Conservation (phyloP, 192 early-diverging fungal genomes). For the Gonapodya prolifera region DNA sequence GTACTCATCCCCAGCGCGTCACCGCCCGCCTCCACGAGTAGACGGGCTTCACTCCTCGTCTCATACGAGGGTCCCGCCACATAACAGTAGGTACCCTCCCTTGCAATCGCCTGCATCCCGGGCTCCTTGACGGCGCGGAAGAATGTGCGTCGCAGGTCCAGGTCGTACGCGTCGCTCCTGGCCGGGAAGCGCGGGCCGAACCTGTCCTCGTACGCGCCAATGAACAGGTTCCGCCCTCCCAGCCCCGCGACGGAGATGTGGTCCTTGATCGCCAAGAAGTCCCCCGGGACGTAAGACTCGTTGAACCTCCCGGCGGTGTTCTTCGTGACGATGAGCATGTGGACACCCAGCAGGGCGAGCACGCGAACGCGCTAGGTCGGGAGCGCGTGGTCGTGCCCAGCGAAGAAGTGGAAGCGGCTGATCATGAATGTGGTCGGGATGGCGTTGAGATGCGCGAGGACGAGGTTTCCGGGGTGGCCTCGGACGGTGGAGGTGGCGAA, state of each 20-base stretch:
- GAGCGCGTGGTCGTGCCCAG: constrained; percentile 58
- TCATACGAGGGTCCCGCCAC: constrained; percentile 84
- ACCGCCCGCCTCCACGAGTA: constrained; percentile 52
- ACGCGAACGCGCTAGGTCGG: constrained; percentile 78
- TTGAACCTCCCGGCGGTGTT: constrained; percentile 76
- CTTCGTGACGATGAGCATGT: constrained; percentile 68
- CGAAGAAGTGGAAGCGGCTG: constrained; percentile 7
- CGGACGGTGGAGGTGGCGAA: constrained; percentile 64
- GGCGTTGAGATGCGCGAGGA: constrained; percentile 68
- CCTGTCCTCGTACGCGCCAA: constrained; percentile 65
- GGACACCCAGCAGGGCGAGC: constrained; percentile 65
- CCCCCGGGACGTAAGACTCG: constrained; percentile 58
- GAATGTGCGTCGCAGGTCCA: constrained; percentile 55
- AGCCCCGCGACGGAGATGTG: constrained; percentile 54
- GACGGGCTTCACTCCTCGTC: constrained; percentile 67
- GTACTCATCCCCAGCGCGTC: constrained; percentile 81
- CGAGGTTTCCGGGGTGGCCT: constrained; percentile 68
- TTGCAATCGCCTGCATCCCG: too few species aligned
- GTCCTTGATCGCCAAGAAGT: constrained; percentile 67
- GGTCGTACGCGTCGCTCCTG: constrained; percentile 74
- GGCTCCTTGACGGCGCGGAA: too few species aligned
- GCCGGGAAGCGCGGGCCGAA: constrained; percentile 84
- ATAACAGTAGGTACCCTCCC: constrained; percentile 56
- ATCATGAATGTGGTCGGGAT: constrained; percentile 53
- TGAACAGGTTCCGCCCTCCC: constrained; percentile 60